Conservation (phyloP, 306 rosid species). For the Dryas octopetala region DNA sequence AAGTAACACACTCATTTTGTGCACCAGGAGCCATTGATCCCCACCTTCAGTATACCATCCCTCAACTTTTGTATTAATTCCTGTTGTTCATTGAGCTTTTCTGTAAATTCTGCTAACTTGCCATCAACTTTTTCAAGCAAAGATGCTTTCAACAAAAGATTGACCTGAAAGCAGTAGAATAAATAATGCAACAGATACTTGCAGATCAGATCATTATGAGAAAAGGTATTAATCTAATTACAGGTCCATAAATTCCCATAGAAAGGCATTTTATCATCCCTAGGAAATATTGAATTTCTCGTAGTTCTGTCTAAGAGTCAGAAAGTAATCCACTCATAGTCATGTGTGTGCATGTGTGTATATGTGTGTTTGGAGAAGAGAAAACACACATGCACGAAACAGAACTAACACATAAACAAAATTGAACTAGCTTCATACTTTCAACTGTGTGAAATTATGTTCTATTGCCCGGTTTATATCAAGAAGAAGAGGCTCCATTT, state of each 20-base stretch:
- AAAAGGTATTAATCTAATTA: not conserved
- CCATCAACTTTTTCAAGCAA: constrained; percentile 70
- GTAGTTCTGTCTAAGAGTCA: no score
- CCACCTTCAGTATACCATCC: constrained; percentile 92
- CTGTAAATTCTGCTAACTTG: constrained; percentile 62
- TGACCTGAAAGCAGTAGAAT: constrained; percentile 55
- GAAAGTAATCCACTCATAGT: not conserved
- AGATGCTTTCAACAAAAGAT: constrained; percentile 67
- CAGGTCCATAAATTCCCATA: constrained; percentile 6
- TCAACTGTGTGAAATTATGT: constrained; percentile 90
- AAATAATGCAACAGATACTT: not conserved
- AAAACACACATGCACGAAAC: no score
- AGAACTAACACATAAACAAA: no score
- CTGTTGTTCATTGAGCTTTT: constrained; percentile 71
- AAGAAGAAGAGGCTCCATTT: constrained; percentile 99
- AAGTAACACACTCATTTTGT: not conserved
- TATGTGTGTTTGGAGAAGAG: no score
- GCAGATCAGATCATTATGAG: not conserved
- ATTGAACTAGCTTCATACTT: constrained; percentile 42
- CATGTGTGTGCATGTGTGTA: not conserved
- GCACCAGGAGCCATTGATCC: no score
- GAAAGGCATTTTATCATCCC: not conserved
- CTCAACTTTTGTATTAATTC: constrained; percentile 89
- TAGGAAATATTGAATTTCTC: no score
- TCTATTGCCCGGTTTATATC: constrained; percentile 97